Base-by-base conservation (phyloP, 2,329 filamentous ascomycete genomes). In the Botryosphaeria dothidea region DNA sequence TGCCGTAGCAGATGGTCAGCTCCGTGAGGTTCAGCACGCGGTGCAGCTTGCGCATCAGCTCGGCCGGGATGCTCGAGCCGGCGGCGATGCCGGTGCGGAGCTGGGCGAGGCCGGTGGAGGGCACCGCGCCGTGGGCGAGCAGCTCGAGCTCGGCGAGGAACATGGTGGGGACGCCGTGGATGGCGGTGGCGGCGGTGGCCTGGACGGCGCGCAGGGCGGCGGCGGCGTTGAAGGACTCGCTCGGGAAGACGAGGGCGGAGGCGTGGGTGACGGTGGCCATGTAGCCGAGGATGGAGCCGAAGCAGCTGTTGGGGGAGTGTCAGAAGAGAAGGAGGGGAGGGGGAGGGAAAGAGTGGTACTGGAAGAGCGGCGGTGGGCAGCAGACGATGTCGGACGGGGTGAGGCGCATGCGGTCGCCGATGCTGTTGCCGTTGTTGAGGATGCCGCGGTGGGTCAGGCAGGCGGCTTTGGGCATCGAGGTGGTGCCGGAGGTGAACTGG, bases 401-500 rank as follows among this genome's bases (percentile, higher is more conserved):
- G 13, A 99, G 84, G 0, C 90, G 86, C 93, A 98, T 97, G 48
- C 93, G 86, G 71, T 89, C 81, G 0, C 91, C 95, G 69, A 98
- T 96, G 64, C 93, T 87, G 29, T 85, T 84, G 34, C 93, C 95
- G 74, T 98, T 98, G 79, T 98, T 99, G 67, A 99, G 83, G 68
- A 98, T 94, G n/a, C 86, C 89, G 3, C 84, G 85, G 79, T 98
- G 94, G 0, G 87, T 89, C 34, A 99, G 85, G 81, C 93, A 96
- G 1, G 94, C 94, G 0, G 95, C 95, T 79, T 98, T 98, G 23
- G 93, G 94, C 72, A 86, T 83, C 0, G 91, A 92, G 0, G 95
- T 98, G 0, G 95, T 98, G n/a, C 94, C 95, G 0, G 90, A 94
- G 0, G 95, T 99, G 80, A 98, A 98, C 77, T 98, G 94, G 68